Conservation (phyloP, 768 basidiomycete species). For the Podaxis pistillaris region DNA sequence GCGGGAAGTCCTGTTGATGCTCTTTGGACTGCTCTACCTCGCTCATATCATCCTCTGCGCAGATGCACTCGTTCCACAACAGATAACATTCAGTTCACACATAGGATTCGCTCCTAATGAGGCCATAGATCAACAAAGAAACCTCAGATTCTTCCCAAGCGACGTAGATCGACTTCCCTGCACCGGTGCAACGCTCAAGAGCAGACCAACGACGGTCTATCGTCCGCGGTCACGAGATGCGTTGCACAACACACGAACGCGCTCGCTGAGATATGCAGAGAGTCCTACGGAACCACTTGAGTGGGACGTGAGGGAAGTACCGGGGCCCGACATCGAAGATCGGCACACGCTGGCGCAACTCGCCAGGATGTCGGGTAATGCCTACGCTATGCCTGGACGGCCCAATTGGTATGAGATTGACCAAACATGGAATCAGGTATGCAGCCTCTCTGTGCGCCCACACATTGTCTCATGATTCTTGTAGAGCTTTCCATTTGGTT, state of each 20-base stretch:
- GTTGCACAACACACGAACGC: constrained; percentile 49
- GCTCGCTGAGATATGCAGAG: constrained; percentile 48
- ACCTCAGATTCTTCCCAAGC: constrained; percentile 19
- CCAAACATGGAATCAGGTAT: constrained; percentile 63
- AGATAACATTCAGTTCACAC: constrained; percentile 23
- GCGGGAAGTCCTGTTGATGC: constrained; percentile 16
- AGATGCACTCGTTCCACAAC: constrained; percentile 14
- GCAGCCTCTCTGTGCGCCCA: constrained; percentile 19
- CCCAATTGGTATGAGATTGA: constrained; percentile 84
- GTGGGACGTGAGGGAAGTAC: constrained; percentile 69
- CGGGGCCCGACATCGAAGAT: constrained; percentile 79
- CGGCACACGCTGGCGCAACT: constrained; percentile 77
- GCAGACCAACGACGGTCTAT: constrained; percentile 56
- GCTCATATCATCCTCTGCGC: constrained; percentile 18
- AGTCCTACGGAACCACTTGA: constrained; percentile 42
- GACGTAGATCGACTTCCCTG: constrained; percentile 15
- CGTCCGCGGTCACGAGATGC: constrained; percentile 53
- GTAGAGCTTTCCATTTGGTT: constrained; percentile 80
- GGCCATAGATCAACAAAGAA: not conserved
- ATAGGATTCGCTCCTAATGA: constrained; percentile 17
- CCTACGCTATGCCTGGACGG: constrained; percentile 73
- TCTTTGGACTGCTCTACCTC: constrained; percentile 18
- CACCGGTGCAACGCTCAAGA: constrained; percentile 32
- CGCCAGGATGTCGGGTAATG: constrained; percentile 87
- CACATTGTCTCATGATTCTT: constrained; percentile 7